These are phyloP conservation scores for Termitomyces sp. DNA, from an alignment of 768 basidiomycete species.

Conservation along the genomic window DNA sequence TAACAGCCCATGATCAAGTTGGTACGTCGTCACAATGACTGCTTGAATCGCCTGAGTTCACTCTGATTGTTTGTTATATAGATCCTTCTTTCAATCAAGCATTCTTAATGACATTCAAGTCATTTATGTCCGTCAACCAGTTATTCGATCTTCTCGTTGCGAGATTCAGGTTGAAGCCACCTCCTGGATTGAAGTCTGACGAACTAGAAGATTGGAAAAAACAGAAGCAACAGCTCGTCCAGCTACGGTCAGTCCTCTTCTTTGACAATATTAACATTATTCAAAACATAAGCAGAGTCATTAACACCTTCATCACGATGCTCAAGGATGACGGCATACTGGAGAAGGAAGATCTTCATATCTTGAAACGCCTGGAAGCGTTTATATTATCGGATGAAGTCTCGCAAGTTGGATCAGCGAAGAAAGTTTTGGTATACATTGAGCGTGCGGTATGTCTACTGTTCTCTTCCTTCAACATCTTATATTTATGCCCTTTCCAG, in stretches of 20 bases:
- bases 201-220: slow-evolving; percentile 80
- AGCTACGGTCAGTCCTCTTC: slow-evolving; percentile 62
- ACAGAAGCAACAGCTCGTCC: slow-evolving; percentile 83
- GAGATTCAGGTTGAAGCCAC: slow-evolving; percentile 77
- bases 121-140: slow-evolving; percentile 82
- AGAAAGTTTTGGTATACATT: slow-evolving; percentile 68
- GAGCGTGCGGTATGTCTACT: slow-evolving; percentile 67
- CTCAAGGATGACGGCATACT: slow-evolving; percentile 78
- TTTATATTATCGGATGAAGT: slow-evolving; percentile 71
- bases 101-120: slow-evolving; percentile 95
- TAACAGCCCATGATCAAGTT: slow-evolving; percentile 87
- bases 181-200: slow-evolving; percentile 52
- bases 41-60: neutral
- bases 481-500: neutral
- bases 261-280: neutral
- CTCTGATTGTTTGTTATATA: neutral
- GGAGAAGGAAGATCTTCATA: slow-evolving; percentile 81
- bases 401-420: slow-evolving; percentile 62
- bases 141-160: slow-evolving; percentile 77
- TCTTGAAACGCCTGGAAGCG: slow-evolving; percentile 77
- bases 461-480: neutral
- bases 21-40: slow-evolving; percentile 43
- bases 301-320: slow-evolving; percentile 90
- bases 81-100: slow-evolving; percentile 78
- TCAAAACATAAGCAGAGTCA: slow-evolving; percentile 49